These are phyloP conservation scores for Astragalus membranaceus DNA, from an alignment of 306 rosid species.

Conservation along the genomic window DNA sequence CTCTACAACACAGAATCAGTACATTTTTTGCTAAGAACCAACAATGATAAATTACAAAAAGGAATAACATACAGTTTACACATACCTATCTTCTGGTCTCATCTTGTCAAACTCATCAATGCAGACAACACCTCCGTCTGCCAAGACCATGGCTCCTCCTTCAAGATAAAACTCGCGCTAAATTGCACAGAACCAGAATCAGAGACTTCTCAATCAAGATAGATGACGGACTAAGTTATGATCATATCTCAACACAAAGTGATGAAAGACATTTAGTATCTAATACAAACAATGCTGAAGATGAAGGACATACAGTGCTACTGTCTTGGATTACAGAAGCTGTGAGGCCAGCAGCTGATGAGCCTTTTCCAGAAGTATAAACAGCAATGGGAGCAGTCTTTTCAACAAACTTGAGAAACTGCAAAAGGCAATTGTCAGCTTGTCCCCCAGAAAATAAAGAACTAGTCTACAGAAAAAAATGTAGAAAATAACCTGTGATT, in stretches of 20 bases:
- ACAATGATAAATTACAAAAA: background rate
- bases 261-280: background rate
- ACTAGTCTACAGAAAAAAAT: conserved; percentile 24
- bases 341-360: conserved; percentile 98
- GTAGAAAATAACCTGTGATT: conserved; percentile 66
- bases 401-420: conserved; percentile 98
- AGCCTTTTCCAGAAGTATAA: conserved; percentile 98
- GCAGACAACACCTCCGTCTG: conserved; percentile 98
- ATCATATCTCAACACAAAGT: background rate
- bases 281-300: conserved; percentile 10
- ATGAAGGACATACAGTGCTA: conserved; percentile 63
- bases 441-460: background rate
- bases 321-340: conserved; percentile 91
- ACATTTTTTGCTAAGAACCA: background rate
- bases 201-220: too few species aligned
- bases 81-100: conserved; percentile 98
- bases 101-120: conserved; percentile 98
- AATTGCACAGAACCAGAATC: conserved; percentile 22
- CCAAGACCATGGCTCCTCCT: conserved; percentile 99
- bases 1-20: conserved; percentile 39
- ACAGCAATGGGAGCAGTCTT: conserved; percentile 97
- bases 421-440: conserved; percentile 6
- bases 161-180: conserved; percentile 99
- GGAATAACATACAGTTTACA: conserved; percentile 13
- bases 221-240: background rate